A percentile compares a stretch with the other conserved stretches of the same genome.
Evolutionary conservation across 202 grass and related monocot genomes (phyloP).

Genomic region (Musa balbisiana): DNA sequence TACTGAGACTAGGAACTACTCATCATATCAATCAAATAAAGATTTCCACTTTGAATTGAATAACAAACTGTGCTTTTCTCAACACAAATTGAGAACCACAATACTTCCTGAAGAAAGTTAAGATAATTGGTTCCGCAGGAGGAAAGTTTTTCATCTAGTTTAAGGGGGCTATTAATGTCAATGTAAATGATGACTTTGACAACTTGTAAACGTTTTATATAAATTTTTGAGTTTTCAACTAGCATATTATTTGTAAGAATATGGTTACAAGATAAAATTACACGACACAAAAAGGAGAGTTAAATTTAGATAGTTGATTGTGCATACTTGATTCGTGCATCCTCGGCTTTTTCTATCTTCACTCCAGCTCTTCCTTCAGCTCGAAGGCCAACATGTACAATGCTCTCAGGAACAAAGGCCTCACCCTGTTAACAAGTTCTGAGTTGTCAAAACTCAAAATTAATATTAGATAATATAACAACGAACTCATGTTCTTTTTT

Average conservation of each 20-base stretch:
- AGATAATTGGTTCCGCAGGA: not conserved
- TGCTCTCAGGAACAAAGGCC: constrained; percentile 84
- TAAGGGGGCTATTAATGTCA: not conserved
- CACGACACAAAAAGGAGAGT: constrained; percentile 4
- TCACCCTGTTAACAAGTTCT: constrained; percentile 51
- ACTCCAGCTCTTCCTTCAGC: constrained; percentile 53
- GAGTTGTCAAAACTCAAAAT: not conserved
- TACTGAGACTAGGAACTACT: not conserved
- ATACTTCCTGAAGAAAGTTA: not conserved
- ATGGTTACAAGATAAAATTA: not conserved
- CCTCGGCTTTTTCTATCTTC: constrained; percentile 44
- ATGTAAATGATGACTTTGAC: not conserved
- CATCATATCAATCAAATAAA: not conserved
- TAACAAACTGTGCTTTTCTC: not conserved
- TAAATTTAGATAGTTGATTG: not conserved
- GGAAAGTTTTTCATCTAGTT: not conserved
- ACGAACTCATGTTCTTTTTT: not conserved
- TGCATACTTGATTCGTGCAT: constrained; percentile 74
- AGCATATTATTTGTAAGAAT: not conserved
- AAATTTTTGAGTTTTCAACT: not conserved
- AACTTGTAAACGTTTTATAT: not conserved
- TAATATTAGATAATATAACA: not conserved
- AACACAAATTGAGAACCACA: not conserved
- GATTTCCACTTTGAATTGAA: not conserved
- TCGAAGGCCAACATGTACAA: constrained; percentile 75